phyloP scores from a whole-genome alignment of 2,329 filamentous ascomycete species.

The Colletotrichum filicis region DNA sequence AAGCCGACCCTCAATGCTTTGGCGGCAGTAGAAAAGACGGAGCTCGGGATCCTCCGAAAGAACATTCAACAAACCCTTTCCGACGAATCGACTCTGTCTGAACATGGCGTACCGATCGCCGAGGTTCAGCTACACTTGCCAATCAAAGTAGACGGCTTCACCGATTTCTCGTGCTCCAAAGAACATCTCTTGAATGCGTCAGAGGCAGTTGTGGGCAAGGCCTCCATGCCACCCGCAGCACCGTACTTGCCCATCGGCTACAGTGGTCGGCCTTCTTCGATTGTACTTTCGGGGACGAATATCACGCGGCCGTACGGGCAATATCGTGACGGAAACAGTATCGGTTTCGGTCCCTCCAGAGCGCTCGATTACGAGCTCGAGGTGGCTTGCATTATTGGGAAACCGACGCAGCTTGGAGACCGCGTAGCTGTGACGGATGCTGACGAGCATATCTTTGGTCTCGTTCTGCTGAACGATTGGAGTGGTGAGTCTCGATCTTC shows the following conservation, averaged over 20 bases:
- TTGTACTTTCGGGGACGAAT: slow-evolving; percentile 59
- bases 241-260: slow-evolving; percentile 64
- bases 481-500: slow-evolving; percentile 51
- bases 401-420: slow-evolving; percentile 48
- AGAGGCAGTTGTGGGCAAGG: slow-evolving; percentile 50
- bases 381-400: slow-evolving; percentile 56
- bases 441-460: slow-evolving; percentile 69
- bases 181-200: slow-evolving; percentile 64
- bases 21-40: slow-evolving; percentile 53
- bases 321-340: slow-evolving; percentile 38
- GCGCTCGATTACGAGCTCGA: slow-evolving; percentile 57
- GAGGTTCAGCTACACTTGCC: slow-evolving; percentile 60
- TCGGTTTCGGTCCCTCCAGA: slow-evolving; percentile 44
- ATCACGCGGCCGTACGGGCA: slow-evolving; percentile 60
- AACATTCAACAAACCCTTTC: slow-evolving; percentile 49
- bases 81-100: background rate
- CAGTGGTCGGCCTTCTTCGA: slow-evolving; percentile 63
- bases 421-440: slow-evolving; percentile 57
- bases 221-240: slow-evolving; percentile 55
- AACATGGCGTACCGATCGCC: slow-evolving; percentile 31
- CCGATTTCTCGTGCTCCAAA: slow-evolving; percentile 65
- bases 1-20: slow-evolving; percentile 59
- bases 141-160: slow-evolving; percentile 64
- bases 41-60: slow-evolving; percentile 51
- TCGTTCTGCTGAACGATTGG: slow-evolving; percentile 74